A percentile compares a stretch with the other conserved stretches of the same genome.
Conservation (phyloP, 1,139 yeast genomes). For the Zygosaccharomyces sapae region DNA sequence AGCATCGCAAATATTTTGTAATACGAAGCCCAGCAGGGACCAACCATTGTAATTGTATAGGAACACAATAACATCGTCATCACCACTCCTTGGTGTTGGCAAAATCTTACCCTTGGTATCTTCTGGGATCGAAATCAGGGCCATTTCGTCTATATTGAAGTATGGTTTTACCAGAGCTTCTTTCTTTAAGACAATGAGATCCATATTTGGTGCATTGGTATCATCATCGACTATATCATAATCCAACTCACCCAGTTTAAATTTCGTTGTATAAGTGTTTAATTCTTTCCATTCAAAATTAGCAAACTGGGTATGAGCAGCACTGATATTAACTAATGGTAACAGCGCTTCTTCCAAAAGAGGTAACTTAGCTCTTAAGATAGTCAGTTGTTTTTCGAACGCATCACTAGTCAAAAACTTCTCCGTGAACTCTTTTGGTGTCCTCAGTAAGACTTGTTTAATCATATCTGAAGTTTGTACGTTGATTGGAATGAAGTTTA, state of each 20-base stretch:
- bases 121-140: constrained; percentile 41
- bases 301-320: constrained; percentile 65
- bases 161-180: constrained; percentile 43
- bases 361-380: constrained; percentile 74
- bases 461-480: constrained; percentile 53
- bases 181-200: constrained; percentile 39
- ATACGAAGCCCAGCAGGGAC: constrained; percentile 73
- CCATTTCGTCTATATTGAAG: constrained; percentile 40
- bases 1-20: constrained; percentile 55
- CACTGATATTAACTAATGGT: constrained; percentile 59
- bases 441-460: constrained; percentile 46
- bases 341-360: constrained; percentile 44
- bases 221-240: constrained; percentile 37
- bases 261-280: constrained; percentile 53
- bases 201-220: constrained; percentile 22
- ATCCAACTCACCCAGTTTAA: constrained; percentile 32
- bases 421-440: constrained; percentile 55
- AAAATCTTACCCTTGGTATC: constrained; percentile 70
- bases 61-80: constrained; percentile 60
- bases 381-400: constrained; percentile 50
- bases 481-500: constrained; percentile 61
- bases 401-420: constrained; percentile 54
- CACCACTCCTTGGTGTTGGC: constrained; percentile 39
- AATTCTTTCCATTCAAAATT: constrained; percentile 56
- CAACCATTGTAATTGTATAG: constrained; percentile 77